These are phyloP conservation scores for Plasmodium knowlesi DNA, from an alignment of 169 alveolate species.

Conservation along the genomic window DNA sequence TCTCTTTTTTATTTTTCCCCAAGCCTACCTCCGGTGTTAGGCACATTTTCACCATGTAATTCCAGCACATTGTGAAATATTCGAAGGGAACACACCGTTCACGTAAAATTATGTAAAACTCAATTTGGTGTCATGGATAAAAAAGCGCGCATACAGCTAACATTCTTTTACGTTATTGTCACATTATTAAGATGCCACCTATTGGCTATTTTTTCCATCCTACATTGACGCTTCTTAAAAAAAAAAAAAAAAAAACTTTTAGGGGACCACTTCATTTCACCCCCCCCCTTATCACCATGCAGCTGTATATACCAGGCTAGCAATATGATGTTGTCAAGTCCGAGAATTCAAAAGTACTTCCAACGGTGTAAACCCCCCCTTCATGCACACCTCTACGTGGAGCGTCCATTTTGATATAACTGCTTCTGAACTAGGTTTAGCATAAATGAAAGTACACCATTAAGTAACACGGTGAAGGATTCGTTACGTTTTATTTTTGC, in stretches of 20 bases:
- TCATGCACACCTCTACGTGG: not conserved
- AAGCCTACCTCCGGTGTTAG: not conserved
- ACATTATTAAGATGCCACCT: not conserved
- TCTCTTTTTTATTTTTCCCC: slow-evolving; percentile 3
- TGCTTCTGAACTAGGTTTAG: not conserved
- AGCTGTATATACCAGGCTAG: not conserved
- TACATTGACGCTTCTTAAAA: not conserved
- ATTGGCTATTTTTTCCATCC: not conserved
- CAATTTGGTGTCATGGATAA: not conserved
- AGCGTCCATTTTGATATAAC: not conserved
- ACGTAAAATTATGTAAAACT: not conserved
- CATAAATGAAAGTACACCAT: not conserved
- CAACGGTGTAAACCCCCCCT: not conserved
- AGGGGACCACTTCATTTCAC: not conserved
- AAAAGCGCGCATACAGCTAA: not conserved
- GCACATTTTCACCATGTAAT: not conserved
- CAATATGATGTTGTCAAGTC: not conserved
- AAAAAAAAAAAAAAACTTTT: not conserved
- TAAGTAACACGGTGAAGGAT: not conserved
- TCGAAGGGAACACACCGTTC: not conserved
- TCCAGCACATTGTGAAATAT: not conserved
- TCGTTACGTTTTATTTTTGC: not conserved
- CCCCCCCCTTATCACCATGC: not conserved
- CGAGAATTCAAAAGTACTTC: not conserved
- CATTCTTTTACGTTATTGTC: not conserved